phyloP scores from a whole-genome alignment of 2,329 filamentous ascomycete species.

The Colletotrichum chrysophilum region DNA sequence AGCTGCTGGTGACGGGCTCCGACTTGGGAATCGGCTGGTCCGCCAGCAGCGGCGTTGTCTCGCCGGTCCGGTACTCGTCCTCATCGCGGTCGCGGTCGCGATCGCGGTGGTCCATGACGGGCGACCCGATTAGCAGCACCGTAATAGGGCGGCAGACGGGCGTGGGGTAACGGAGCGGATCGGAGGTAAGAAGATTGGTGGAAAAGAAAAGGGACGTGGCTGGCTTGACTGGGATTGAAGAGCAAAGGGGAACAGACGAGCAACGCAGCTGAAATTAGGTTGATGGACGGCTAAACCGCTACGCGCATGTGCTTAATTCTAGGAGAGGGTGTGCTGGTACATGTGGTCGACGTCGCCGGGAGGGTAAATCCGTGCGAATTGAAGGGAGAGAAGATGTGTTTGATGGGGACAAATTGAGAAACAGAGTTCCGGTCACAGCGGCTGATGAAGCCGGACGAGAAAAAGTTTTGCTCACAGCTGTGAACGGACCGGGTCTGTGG shows the following conservation, averaged over 20 bases:
- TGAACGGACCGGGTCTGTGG: background rate
- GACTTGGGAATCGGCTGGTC: slow-evolving; percentile 13
- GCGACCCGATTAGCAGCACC: background rate
- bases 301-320: background rate
- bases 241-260: background rate
- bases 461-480: background rate
- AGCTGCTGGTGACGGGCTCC: slow-evolving; percentile 1
- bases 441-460: background rate
- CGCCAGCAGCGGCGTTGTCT: slow-evolving; percentile 14
- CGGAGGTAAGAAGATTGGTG: background rate
- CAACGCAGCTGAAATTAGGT: background rate
- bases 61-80: slow-evolving; percentile 6
- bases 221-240: background rate
- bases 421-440: background rate
- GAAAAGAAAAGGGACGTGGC: background rate
- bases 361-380: background rate
- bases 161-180: background rate
- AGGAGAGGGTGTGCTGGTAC: background rate
- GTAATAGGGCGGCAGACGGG: background rate
- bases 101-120: background rate
- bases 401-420: background rate
- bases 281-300: background rate
- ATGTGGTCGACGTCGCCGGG: background rate
- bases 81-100: background rate
- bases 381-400: background rate